These are phyloP conservation scores for Ilex aquifolium DNA, from an alignment of 257 asterid genomes.

Conservation along the genomic window DNA sequence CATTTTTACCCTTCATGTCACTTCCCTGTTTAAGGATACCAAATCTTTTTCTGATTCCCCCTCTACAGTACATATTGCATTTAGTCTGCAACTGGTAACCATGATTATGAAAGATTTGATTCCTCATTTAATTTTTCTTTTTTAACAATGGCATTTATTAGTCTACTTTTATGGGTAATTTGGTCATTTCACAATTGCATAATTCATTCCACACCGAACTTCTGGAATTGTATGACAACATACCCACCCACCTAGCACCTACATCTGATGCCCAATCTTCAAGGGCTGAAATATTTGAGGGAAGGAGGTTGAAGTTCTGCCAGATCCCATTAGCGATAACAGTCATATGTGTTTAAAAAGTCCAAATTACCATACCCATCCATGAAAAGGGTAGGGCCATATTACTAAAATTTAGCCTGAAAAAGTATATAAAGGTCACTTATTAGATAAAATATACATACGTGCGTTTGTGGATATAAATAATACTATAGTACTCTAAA, in stretches of 20 bases:
- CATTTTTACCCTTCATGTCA: conserved; percentile 23
- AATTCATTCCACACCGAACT: conserved; percentile 12
- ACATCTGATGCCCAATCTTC: not conserved
- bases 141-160: too few relatives aligned
- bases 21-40: conserved; percentile 3
- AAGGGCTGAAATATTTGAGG: not conserved
- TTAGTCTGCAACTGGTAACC: conserved; percentile 12
- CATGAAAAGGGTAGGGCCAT: too few relatives aligned
- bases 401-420: too few relatives aligned
- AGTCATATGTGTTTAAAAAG: too few relatives aligned
- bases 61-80: not conserved
- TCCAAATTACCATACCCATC: too few relatives aligned
- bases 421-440: too few relatives aligned
- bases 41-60: conserved; percentile 1
- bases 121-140: not conserved
- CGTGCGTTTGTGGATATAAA: too few relatives aligned
- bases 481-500: too few relatives aligned
- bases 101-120: not conserved
- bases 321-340: too few relatives aligned
- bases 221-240: conserved; percentile 14
- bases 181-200: conserved; percentile 13
- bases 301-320: conserved; percentile 6
- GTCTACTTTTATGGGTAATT: not conserved
- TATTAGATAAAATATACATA: too few relatives aligned
- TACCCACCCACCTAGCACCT: conserved; percentile 3